Evolutionary conservation across 345 rosid genomes (phyloP).

Genomic region (Geranium rotundifolium): DNA sequence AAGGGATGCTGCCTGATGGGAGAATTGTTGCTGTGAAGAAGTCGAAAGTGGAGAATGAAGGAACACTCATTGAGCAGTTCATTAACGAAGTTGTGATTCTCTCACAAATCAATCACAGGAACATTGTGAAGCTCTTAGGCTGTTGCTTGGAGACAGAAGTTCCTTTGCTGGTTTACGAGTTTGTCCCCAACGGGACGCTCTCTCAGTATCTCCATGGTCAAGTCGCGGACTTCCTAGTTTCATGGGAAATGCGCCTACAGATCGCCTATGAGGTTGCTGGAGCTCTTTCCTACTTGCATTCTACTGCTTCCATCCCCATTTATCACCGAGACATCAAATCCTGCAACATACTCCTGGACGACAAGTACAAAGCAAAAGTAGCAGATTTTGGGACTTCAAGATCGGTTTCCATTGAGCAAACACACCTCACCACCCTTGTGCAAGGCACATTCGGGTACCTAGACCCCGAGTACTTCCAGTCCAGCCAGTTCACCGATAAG

Average conservation of each 20-base stretch:
- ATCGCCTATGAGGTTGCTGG: conserved; percentile 9
- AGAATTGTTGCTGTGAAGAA: conserved; percentile 12
- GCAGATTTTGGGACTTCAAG: conserved; percentile 10
- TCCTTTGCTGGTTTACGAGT: too few species aligned
- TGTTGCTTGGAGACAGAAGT: too few species aligned
- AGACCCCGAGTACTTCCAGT: conserved; percentile 1
- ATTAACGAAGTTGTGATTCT: conserved; percentile 15
- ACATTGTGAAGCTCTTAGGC: conserved; percentile 13
- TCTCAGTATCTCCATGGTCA: conserved; percentile 8
- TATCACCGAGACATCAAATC: conserved; percentile 8
- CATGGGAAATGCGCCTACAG: conserved; percentile 5
- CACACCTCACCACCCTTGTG: conserved; percentile 3
- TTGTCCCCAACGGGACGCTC: conserved; percentile 6
- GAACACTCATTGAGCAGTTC: conserved; percentile 8
- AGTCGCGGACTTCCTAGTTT: background rate
- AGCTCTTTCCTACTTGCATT: conserved; percentile 10
- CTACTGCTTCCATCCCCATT: background rate
- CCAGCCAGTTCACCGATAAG: too few species aligned
- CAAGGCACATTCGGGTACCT: conserved; percentile 8
- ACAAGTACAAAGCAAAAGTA: conserved; percentile 3
- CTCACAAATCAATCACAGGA: conserved; percentile 13
- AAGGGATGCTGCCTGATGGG: conserved; percentile 11
- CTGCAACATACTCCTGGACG: conserved; percentile 6
- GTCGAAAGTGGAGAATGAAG: conserved; percentile 2
- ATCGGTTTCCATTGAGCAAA: conserved; percentile 1